A percentile compares a stretch with the other conserved stretches of the same genome.
phyloP scores from a whole-genome alignment of 2,329 filamentous ascomycete genomes.

The Boeremia lycopersici region DNA sequence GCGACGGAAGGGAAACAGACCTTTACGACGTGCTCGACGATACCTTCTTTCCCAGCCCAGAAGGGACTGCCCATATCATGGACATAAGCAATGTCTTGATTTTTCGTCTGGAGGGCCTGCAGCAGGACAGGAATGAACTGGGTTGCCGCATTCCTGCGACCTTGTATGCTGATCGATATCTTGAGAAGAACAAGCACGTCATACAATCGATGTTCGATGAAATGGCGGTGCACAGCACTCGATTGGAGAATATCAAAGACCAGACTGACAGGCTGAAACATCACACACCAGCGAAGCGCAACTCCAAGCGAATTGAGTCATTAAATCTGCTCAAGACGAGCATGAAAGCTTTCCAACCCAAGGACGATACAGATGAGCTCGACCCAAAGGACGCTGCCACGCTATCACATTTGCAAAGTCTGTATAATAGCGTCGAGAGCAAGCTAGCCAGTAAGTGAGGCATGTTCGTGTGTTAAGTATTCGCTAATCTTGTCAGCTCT shows the following conservation, averaged over 20 bases:
- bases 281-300: constrained; percentile 35
- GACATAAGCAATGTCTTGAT: constrained; percentile 60
- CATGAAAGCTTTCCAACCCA: constrained; percentile 42
- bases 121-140: constrained; percentile 47
- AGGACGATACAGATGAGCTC: constrained; percentile 13
- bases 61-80: constrained; percentile 36
- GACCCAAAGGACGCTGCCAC: constrained; percentile 28
- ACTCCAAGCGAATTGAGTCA: constrained; percentile 43
- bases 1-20: constrained; percentile 41
- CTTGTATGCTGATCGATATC: constrained; percentile 66
- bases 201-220: constrained; percentile 56
- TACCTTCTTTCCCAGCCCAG: constrained; percentile 48
- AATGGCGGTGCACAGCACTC: constrained; percentile 40
- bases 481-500: constrained; percentile 46
- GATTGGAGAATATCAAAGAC: constrained; percentile 40
- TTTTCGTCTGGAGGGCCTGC: constrained; percentile 45
- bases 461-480: not conserved
- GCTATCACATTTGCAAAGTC: constrained; percentile 34
- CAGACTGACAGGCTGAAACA: constrained; percentile 46
- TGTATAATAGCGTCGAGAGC: constrained; percentile 40
- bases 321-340: constrained; percentile 48
- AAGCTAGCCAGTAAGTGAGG: constrained; percentile 38
- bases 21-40: constrained; percentile 62
- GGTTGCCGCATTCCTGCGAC: constrained; percentile 59
- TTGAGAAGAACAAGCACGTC: constrained; percentile 56